phyloP scores from a whole-genome alignment of 2,329 filamentous ascomycete species.

The Alternaria triticimaculans region DNA sequence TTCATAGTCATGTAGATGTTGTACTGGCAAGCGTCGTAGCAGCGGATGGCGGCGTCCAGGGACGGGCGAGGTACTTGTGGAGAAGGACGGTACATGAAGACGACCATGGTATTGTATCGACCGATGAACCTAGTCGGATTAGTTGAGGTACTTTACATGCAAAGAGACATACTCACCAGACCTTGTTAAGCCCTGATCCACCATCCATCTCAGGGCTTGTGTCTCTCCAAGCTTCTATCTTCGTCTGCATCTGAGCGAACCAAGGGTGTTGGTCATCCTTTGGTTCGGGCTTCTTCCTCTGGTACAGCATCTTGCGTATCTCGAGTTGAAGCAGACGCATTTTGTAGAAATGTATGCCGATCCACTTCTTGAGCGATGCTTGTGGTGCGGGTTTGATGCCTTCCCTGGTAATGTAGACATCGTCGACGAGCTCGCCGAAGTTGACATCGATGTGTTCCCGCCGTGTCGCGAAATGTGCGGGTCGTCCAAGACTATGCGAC shows the following conservation, averaged over 20 bases:
- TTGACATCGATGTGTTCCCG: conserved; percentile 84
- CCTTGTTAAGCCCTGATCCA: conserved; percentile 74
- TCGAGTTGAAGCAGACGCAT: conserved; percentile 89
- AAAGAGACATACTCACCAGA: conserved; percentile 67
- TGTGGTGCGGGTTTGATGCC: conserved; percentile 75
- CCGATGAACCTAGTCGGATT: conserved; percentile 61
- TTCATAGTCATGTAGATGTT: conserved; percentile 82
- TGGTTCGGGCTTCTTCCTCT: conserved; percentile 79
- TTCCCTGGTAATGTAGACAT: conserved; percentile 78
- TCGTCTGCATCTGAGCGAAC: conserved; percentile 80
- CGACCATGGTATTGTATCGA: conserved; percentile 84
- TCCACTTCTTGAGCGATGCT: conserved; percentile 80
- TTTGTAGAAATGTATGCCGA: conserved; percentile 91
- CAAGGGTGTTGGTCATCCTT: conserved; percentile 83
- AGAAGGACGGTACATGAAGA: conserved; percentile 87
- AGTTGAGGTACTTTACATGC: background rate
- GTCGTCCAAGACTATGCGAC: conserved; percentile 85
- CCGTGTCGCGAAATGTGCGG: conserved; percentile 81
- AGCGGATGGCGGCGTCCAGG: conserved; percentile 75
- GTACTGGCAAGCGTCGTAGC: conserved; percentile 80
- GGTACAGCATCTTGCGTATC: conserved; percentile 84
- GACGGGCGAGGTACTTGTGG: conserved; percentile 91
- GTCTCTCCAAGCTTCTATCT: conserved; percentile 80
- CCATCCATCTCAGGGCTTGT: conserved; percentile 74
- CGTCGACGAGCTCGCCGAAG: conserved; percentile 83